A percentile compares a stretch with the other conserved stretches of the same genome.
Conservation (phyloP, 2,329 filamentous ascomycete genomes). For the Epichloe coenophiala region DNA sequence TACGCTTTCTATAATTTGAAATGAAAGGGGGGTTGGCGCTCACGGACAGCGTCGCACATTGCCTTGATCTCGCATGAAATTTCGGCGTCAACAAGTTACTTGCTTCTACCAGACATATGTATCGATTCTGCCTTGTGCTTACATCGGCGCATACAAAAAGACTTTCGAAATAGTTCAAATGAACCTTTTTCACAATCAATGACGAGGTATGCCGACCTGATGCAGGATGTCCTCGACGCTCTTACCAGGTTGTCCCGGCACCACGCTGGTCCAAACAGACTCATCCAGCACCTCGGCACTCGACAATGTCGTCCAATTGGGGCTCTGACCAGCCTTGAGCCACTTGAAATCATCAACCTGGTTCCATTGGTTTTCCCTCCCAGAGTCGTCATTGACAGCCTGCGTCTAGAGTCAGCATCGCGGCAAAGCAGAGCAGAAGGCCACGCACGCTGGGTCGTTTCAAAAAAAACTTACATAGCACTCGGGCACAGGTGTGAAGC, state of each 20-base stretch:
- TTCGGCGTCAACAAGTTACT: neutral
- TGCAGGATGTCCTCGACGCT: conserved; percentile 53
- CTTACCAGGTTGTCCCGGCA: conserved; percentile 48
- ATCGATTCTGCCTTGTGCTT: neutral
- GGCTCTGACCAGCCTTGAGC: conserved; percentile 74
- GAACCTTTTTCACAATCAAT: neutral
- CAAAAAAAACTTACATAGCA: conserved; percentile 43
- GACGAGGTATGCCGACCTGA: conserved; percentile 27
- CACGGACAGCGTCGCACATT: neutral
- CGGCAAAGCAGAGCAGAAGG: neutral
- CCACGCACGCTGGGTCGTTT: neutral
- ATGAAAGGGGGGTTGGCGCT: neutral
- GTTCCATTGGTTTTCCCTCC: conserved; percentile 59
- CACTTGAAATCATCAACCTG: conserved; percentile 97
- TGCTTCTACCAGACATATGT: neutral
- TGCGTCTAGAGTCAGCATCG: conserved; percentile 5
- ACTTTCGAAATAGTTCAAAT: neutral
- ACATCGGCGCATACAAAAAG: neutral
- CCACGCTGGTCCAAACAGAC: conserved; percentile 54
- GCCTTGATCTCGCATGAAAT: neutral
- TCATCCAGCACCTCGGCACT: conserved; percentile 45
- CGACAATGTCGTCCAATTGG: conserved; percentile 68
- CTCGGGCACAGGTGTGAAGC: conserved; percentile 64
- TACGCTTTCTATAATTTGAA: neutral
- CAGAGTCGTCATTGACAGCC: conserved; percentile 16